Percentiles rank a stretch among this genome's conserved stretches.
Conservation (phyloP, 345 rosid genomes). For the Carallia pectinifolia region DNA sequence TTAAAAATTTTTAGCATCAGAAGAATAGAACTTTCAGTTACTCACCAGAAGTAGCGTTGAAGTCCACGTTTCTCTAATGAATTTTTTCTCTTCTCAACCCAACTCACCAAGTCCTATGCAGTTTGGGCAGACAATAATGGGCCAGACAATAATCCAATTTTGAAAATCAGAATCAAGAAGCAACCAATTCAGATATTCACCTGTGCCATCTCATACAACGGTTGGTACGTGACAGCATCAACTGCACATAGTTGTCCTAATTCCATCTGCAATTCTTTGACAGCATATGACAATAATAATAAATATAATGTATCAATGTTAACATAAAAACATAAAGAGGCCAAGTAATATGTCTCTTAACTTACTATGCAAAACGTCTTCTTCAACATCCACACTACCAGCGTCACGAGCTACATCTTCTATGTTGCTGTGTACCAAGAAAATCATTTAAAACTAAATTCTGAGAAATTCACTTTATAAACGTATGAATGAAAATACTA, state of each 20-base stretch:
- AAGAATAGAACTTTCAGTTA: not conserved
- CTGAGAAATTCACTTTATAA: constrained; percentile 6
- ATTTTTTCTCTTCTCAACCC: constrained; percentile 64
- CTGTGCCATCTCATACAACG: constrained; percentile 72
- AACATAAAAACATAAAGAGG: not conserved
- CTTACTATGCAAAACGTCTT: constrained; percentile 77
- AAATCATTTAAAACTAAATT: constrained; percentile 5
- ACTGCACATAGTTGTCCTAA: constrained; percentile 49
- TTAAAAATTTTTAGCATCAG: no score
- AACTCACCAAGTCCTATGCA: constrained; percentile 62
- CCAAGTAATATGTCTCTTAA: not conserved
- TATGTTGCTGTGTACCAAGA: constrained; percentile 57
- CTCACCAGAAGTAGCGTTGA: constrained; percentile 79
- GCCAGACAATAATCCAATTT: constrained; percentile 5
- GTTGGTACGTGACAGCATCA: constrained; percentile 64
- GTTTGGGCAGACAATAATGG: constrained; percentile 17
- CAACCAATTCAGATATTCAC: constrained; percentile 29
- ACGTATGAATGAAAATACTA: not conserved
- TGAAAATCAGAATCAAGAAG: not conserved
- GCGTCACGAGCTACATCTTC: constrained; percentile 96
- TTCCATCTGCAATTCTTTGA: constrained; percentile 76
- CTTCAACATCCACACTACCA: constrained; percentile 85
- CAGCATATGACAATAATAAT: constrained; percentile 24
- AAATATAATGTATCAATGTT: constrained; percentile 11
- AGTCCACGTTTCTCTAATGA: constrained; percentile 69